A percentile compares a stretch with the other conserved stretches of the same genome.
These are phyloP conservation scores for Nicotiana benthamiana DNA, from an alignment of 257 asterid genomes.

Conservation along the genomic window DNA sequence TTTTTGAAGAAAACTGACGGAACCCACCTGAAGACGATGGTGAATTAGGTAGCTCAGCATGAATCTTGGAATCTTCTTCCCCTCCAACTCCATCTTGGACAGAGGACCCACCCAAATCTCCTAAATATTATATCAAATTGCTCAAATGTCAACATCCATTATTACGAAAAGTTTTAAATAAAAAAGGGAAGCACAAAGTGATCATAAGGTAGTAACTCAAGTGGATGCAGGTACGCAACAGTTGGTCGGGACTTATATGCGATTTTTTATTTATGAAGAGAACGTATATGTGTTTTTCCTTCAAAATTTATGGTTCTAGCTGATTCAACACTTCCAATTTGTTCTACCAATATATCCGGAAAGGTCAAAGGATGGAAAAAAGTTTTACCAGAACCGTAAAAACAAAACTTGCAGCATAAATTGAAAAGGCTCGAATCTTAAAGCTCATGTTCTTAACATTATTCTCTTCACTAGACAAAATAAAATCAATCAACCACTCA, in stretches of 20 bases:
- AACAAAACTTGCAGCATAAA: neutral
- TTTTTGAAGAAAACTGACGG: slow-evolving; percentile 89
- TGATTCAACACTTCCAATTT: neutral
- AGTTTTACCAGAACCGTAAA: neutral
- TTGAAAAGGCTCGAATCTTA: neutral
- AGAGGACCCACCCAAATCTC: slow-evolving; percentile 75
- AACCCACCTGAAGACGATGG: slow-evolving; percentile 99
- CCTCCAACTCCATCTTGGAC: slow-evolving; percentile 66
- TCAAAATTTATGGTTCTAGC: no score
- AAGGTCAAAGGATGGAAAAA: neutral
- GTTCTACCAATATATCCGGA: neutral
- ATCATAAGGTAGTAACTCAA: neutral
- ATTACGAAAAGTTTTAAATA: neutral
- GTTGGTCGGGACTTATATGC: no score
- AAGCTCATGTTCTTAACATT: neutral
- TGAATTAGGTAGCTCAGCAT: slow-evolving; percentile 68
- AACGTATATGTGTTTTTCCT: no score
- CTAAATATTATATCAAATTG: slow-evolving; percentile 26
- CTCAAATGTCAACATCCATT: neutral
- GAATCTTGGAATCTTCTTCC: slow-evolving; percentile 52
- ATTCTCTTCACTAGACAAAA: neutral
- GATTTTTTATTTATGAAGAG: no score
- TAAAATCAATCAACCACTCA: neutral
- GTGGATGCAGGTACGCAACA: neutral
- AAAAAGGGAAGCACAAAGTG: neutral